These are phyloP conservation scores for Oryza coarctata DNA, from an alignment of 176 grass and related monocot genomes.

Conservation along the genomic window DNA sequence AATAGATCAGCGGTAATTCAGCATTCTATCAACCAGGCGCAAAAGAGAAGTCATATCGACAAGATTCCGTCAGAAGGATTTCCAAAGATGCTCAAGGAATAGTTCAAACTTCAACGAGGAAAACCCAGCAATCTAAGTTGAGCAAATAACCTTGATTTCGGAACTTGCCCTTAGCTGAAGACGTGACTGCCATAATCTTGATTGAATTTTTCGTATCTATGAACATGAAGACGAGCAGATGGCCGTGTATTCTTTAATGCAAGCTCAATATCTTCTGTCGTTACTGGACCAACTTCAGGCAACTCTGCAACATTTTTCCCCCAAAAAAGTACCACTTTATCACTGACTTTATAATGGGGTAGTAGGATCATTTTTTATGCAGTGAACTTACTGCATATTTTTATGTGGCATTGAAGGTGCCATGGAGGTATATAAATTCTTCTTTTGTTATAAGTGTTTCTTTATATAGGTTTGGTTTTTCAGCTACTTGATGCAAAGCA, in stretches of 20 bases:
- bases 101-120: slow-evolving; percentile 6
- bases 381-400: slow-evolving; percentile 11
- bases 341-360: not conserved
- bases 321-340: not conserved
- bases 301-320: slow-evolving; percentile 51
- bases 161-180: slow-evolving; percentile 39
- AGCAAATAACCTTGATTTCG: not conserved
- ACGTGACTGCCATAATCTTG: slow-evolving; percentile 93
- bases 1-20: not conserved
- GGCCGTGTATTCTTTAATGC: slow-evolving; percentile 87
- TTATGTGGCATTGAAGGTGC: not conserved
- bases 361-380: not conserved
- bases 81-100: slow-evolving; percentile 6
- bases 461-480: slow-evolving; percentile 7
- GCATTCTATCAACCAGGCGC: not conserved
- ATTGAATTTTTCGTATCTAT: slow-evolving; percentile 87
- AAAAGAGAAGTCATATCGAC: not conserved
- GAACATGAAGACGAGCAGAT: slow-evolving; percentile 87
- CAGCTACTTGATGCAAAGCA: not conserved
- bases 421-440: not conserved
- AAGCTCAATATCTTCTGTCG: slow-evolving; percentile 54
- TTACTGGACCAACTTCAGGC: slow-evolving; percentile 78
- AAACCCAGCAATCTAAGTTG: slow-evolving; percentile 18
- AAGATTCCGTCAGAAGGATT: not conserved
- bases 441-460: not conserved